phyloP scores from a whole-genome alignment of 2,329 filamentous ascomycete genomes.

The Echinosphaeria canescens region DNA sequence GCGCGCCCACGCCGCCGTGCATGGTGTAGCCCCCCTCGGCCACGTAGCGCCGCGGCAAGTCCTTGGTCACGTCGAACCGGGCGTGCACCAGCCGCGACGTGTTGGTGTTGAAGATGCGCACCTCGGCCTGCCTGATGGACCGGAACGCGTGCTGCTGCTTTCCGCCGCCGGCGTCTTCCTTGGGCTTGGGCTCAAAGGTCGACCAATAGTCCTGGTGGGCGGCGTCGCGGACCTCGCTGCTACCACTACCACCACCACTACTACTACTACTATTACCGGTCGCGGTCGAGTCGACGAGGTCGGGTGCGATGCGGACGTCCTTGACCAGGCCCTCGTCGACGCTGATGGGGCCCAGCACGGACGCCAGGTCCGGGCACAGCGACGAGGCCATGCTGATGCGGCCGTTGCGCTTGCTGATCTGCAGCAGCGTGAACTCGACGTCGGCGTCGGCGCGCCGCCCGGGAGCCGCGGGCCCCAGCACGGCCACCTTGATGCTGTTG shows the following conservation, averaged over 20 bases:
- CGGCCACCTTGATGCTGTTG: constrained; percentile 48
- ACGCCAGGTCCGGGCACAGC: constrained; percentile 60
- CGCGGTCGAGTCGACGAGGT: no score
- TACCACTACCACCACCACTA: no score
- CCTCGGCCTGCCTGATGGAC: constrained; percentile 19
- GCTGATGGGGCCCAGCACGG: constrained; percentile 43
- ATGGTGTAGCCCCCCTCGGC: constrained; percentile 13
- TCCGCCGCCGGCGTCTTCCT: no score
- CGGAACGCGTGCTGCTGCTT: no score
- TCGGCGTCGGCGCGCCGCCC: constrained; percentile 5
- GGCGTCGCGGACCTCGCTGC: no score
- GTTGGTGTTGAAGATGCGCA: constrained; percentile 51
- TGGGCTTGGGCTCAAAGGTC: no score
- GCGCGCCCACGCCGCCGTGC: constrained; percentile 17
- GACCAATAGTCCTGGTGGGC: no score
- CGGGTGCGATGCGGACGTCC: constrained; percentile 1
- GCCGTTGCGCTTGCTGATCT: constrained; percentile 38
- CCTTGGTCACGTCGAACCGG: constrained; percentile 12
- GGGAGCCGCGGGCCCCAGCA: constrained; percentile 24
- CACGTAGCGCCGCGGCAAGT: constrained; percentile 12
- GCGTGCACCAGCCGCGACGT: constrained; percentile 30
- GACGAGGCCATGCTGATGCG: constrained; percentile 44
- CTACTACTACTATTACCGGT: no score
- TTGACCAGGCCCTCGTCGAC: constrained; percentile 27
- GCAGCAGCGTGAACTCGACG: constrained; percentile 41